Percentiles rank a stretch among this genome's conserved stretches.
These are phyloP conservation scores for Pilaira anomala DNA, from an alignment of 192 early-diverging fungal genomes.

Conservation along the genomic window DNA sequence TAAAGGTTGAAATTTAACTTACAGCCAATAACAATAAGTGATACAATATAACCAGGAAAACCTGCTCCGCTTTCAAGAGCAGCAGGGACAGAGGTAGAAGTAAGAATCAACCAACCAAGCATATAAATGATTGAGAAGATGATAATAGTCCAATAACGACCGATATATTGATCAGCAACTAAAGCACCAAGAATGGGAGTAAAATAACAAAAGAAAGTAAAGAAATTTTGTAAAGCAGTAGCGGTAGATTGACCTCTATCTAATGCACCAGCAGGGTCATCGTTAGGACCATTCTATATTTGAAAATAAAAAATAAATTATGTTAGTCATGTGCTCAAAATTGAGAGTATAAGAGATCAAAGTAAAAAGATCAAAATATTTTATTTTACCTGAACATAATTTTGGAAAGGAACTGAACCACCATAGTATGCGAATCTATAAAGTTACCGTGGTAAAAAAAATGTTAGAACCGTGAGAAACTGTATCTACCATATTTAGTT, in stretches of 20 bases:
- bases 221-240: conserved; percentile 55
- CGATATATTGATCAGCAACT: conserved; percentile 60
- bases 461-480: not conserved
- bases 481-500: no score
- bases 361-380: not conserved
- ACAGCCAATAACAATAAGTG: conserved; percentile 60
- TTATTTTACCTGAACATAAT: conserved; percentile 50
- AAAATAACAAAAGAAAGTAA: conserved; percentile 63
- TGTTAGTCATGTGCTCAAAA: not conserved
- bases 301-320: not conserved
- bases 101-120: conserved; percentile 58
- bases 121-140: conserved; percentile 65
- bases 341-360: not conserved
- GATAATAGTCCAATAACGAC: conserved; percentile 69
- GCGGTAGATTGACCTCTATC: conserved; percentile 53
- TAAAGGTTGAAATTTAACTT: not conserved
- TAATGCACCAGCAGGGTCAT: conserved; percentile 44
- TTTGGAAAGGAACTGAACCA: conserved; percentile 56
- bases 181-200: conserved; percentile 58
- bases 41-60: conserved; percentile 60
- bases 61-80: conserved; percentile 52
- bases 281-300: conserved; percentile 29
- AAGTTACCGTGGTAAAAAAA: not conserved
- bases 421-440: conserved; percentile 60
- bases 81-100: conserved; percentile 53